Percentiles rank a stretch among this genome's conserved stretches.
These are phyloP conservation scores for Endogone sp. DNA, from an alignment of 192 early-diverging fungal genomes.

Conservation along the genomic window DNA sequence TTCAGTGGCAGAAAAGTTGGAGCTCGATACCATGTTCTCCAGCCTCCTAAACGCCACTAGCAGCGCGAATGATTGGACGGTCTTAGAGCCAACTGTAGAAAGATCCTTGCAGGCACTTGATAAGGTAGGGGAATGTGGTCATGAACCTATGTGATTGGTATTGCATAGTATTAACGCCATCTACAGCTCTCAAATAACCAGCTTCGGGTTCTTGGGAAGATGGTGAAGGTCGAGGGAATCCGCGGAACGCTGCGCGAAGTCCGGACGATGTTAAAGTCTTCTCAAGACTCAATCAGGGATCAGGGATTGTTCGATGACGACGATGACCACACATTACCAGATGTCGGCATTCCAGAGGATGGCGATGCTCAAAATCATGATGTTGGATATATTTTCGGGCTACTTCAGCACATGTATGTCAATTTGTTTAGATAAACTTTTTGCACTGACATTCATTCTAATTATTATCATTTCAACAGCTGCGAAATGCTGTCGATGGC, in stretches of 20 bases:
- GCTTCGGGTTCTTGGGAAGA: constrained; percentile 8
- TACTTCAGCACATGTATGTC: constrained; percentile 18
- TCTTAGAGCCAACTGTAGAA: constrained; percentile 7
- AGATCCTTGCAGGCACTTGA: constrained; percentile 13
- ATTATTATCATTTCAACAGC: constrained; percentile 11
- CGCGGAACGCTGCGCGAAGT: constrained; percentile 1
- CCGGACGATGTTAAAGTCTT: constrained; percentile 1
- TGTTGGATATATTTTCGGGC: constrained; percentile 13
- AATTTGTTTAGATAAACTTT: constrained; percentile 1
- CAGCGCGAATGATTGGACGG: constrained; percentile 2
- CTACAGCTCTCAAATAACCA: constrained; percentile 11
- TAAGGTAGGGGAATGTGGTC: constrained; percentile 5
- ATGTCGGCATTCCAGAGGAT: not conserved
- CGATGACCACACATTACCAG: constrained; percentile 3
- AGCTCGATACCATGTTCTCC: constrained; percentile 11
- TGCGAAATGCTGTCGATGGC: constrained; percentile 17
- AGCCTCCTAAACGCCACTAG: constrained; percentile 1
- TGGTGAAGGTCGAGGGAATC: constrained; percentile 9
- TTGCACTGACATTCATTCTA: not conserved
- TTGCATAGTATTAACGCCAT: constrained; percentile 6
- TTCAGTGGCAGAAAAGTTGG: constrained; percentile 4
- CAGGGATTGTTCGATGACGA: constrained; percentile 9
- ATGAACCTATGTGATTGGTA: constrained; percentile 5
- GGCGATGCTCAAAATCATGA: constrained; percentile 9
- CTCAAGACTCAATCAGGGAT: constrained; percentile 8